These are phyloP conservation scores for Carex kokanica DNA, from an alignment of 176 grass and related monocot genomes.

Conservation along the genomic window DNA sequence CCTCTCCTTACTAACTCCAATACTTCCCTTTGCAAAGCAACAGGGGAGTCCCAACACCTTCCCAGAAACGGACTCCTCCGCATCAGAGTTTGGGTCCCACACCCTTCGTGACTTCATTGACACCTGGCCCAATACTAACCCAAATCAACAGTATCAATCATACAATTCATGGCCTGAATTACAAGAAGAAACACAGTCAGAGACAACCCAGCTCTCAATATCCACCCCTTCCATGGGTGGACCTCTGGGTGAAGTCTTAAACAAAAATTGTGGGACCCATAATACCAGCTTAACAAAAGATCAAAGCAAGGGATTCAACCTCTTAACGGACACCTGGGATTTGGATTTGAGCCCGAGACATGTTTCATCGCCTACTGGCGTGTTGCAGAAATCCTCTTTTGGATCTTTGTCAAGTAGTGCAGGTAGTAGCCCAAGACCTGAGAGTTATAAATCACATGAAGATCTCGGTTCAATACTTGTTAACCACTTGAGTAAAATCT, in stretches of 20 bases:
- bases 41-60: constrained; percentile 58
- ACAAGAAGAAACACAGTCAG: constrained; percentile 57
- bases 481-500: constrained; percentile 53
- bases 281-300: constrained; percentile 18
- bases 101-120: constrained; percentile 70
- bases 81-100: constrained; percentile 42
- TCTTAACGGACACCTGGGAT: constrained; percentile 64
- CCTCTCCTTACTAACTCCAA: constrained; percentile 51
- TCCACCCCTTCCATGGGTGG: constrained; percentile 71
- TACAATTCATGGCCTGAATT: constrained; percentile 58
- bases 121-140: constrained; percentile 43
- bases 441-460: constrained; percentile 52
- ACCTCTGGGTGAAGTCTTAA: constrained; percentile 75
- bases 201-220: constrained; percentile 72
- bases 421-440: constrained; percentile 76
- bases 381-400: constrained; percentile 77
- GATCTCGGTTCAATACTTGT: constrained; percentile 79
- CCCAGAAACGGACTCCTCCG: constrained; percentile 44
- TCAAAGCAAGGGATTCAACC: constrained; percentile 41
- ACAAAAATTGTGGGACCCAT: constrained; percentile 12
- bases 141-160: constrained; percentile 43
- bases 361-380: constrained; percentile 61
- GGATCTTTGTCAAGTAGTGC: constrained; percentile 79
- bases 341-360: constrained; percentile 50
- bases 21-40: constrained; percentile 62